Evolutionary conservation across 169 alveolate species (phyloP).

Genomic region (Plasmodium ovale): DNA sequence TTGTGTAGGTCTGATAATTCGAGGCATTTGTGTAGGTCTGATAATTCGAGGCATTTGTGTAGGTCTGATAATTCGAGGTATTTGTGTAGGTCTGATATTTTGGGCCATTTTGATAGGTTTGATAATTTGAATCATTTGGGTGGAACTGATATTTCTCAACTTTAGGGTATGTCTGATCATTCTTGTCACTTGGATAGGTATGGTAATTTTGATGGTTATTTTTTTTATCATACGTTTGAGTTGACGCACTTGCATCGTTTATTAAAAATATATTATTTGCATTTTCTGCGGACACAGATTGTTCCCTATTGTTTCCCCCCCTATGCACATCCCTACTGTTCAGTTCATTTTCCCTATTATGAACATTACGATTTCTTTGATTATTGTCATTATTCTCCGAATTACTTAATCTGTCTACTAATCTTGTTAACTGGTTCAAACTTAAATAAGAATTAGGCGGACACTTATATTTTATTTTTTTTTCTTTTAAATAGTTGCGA

Average conservation of each 20-base stretch:
- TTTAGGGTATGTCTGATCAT: no score
- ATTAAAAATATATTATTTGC: constrained; percentile 7
- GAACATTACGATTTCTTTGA: not conserved
- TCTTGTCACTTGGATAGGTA: no score
- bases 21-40: no score
- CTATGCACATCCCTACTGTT: not conserved
- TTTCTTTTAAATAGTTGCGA: constrained; percentile 52
- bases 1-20: no score
- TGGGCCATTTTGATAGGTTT: no score
- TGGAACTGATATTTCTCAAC: no score
- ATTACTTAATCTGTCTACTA: constrained; percentile 39
- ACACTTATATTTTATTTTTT: constrained; percentile 6
- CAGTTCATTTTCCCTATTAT: not conserved
- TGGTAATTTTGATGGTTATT: not conserved
- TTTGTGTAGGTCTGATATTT: no score
- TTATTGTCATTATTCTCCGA: not conserved
- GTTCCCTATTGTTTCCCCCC: not conserved
- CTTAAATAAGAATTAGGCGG: constrained; percentile 40
- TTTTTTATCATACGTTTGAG: not conserved
- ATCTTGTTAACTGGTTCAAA: constrained; percentile 37
- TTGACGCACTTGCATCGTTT: not conserved
- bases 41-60: no score
- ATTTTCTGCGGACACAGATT: not conserved
- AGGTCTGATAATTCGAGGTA: no score
- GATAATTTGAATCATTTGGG: no score